Evolutionary conservation across 345 rosid species (phyloP), one percentile per base, ranked within the genome.

Genomic region (Draba incana): DNA sequence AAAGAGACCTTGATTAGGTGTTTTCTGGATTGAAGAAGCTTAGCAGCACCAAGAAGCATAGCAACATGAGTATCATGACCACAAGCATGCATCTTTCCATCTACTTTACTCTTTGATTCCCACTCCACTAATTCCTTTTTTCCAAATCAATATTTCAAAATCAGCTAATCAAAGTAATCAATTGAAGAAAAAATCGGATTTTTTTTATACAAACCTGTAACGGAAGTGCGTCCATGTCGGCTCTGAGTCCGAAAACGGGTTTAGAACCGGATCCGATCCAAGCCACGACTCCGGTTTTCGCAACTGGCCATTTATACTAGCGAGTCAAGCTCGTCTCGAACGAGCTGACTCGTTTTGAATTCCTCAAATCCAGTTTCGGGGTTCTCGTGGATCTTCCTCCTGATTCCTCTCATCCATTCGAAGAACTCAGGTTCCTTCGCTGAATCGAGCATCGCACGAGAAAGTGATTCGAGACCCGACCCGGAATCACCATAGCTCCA

Each of bases 191-290:
- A 56, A 41, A 30, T 64, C 42, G 6, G 11, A 61, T 41, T 39
- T 48, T 30, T 3, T 24, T 14, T 1, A 28, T n/a, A 57, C 13
- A 8, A 28, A 88, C 95, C 88, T 88, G 89, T 37, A 86, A 44
- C 1, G 89, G 92, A 57, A 88, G 89, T 57, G 88, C 89, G 65
- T 88, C 95, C 91, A 86, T 88, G 74, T 86, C 91, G 46, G 89
- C 89, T 67, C 89, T 79, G 53, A 86, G 88, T 60, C 79, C 80
- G 12, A 88, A 86, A 24, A 84, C 84, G 13, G 91, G 91, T 64
- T 78, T 65, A 0, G 67, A 64, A 10, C 83, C 86, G 16, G 85
- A 75, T 28, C 89, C 88, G 57, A 86, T 77, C 55, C 81, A 80
- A 44, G 81, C 91, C 5, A 84, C 88, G 23, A 86, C 89, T 1